phyloP scores from a whole-genome alignment of 2,329 filamentous ascomycete species.

The Penicillium crustosum region DNA sequence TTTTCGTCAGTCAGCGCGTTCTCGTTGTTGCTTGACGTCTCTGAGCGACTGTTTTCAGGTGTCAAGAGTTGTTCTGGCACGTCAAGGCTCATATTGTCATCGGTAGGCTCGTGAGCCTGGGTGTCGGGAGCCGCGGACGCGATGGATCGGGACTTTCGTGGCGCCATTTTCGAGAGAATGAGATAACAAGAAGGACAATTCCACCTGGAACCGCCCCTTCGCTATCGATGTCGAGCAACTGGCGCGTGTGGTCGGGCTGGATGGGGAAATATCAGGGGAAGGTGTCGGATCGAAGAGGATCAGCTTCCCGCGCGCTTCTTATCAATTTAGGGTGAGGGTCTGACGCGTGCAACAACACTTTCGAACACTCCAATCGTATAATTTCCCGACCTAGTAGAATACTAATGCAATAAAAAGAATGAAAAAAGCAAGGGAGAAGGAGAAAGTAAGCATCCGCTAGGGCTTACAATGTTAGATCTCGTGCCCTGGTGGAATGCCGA shows the following conservation, averaged over 20 bases:
- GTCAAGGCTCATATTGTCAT: conserved; percentile 36
- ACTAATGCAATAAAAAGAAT: conserved; percentile 2
- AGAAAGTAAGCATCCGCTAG: conserved; percentile 1
- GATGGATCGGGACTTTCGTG: conserved; percentile 28
- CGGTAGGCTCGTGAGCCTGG: conserved; percentile 28
- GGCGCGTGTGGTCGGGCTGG: conserved; percentile 12
- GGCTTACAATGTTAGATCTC: conserved; percentile 7
- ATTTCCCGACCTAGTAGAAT: neutral
- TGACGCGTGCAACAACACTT: conserved; percentile 30
- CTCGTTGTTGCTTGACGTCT: conserved; percentile 44
- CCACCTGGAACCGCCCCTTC: conserved; percentile 15
- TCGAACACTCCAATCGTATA: conserved; percentile 3
- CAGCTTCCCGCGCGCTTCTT: conserved; percentile 30
- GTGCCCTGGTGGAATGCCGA: conserved; percentile 21
- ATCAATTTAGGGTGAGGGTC: conserved; percentile 29
- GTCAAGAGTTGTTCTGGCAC: conserved; percentile 44
- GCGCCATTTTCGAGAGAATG: conserved; percentile 30
- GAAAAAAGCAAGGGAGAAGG: conserved; percentile 17
- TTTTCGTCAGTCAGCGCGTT: conserved; percentile 38
- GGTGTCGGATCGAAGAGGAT: conserved; percentile 22
- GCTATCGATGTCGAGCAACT: conserved; percentile 15
- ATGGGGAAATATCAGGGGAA: conserved; percentile 27
- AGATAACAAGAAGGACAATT: conserved; percentile 12
- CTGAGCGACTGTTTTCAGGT: conserved; percentile 46
- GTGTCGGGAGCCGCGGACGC: conserved; percentile 37